Base-by-base conservation (phyloP, 2,329 filamentous ascomycete species). In the Botrytis galanthina region DNA sequence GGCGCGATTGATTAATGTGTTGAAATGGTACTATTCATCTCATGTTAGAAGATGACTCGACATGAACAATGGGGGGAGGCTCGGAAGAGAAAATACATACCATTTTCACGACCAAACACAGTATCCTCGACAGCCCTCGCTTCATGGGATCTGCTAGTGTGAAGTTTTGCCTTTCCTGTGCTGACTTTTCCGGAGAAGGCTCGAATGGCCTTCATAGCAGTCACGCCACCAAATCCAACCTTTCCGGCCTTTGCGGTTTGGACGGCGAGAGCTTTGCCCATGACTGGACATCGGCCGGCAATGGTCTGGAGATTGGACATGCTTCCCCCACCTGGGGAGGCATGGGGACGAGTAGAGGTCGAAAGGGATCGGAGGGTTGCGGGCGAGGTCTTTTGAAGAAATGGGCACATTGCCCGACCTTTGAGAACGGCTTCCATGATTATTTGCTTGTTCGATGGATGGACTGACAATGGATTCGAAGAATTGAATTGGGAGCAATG, bases 241-340 rank as follows among this genome's bases (percentile, higher is more conserved):
- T 83, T 84, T 70, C 86, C 84, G 68, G 85, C 82, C 81, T 87
- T 87, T 76, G 89, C 87, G 63, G 88, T 88, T 87, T 98, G 95
- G 57, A 98, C 91, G 75, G 94, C 93, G 82, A 99, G 89, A 60
- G 96, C 96, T 88, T 98, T 97, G 83, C 95, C 95, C 96, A 99
- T 99, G 83, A 99, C 92, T 74, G 96, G 96, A 88, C 96, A 99
- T 83, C 95, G 94, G 81, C 94, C 92, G 80, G 94, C 96, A 81
- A 97, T 90, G 78, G 96, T 90, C 86, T 98, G 96, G 80, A 99
- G 88, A 85, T 97, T 98, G 81, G 94, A 97, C 90, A 98, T 97
- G 84, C 93, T 94, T 80, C 95, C 94, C 78, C 95, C 95, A 80
- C 94, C 93, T 73, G 91, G 92, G 71, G 92, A 92, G 75, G 88